phyloP scores from a whole-genome alignment of 2,329 filamentous ascomycete species.

The Alternaria arborescens region DNA sequence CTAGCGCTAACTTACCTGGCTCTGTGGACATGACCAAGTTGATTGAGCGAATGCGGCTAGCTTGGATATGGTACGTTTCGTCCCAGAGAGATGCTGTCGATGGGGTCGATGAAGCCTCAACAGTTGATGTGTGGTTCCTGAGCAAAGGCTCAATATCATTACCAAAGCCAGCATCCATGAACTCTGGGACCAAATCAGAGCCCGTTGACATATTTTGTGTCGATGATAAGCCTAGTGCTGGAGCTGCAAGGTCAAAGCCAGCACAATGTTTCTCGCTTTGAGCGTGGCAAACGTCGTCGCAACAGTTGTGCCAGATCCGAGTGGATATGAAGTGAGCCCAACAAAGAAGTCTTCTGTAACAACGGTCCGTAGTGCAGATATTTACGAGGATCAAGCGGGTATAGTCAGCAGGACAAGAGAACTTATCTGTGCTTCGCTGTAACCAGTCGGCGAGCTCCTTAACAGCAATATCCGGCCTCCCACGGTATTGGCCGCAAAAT shows the following conservation, averaged over 20 bases:
- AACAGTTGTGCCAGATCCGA: neutral
- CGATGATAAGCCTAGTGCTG: neutral
- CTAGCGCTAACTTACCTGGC: conserved; percentile 2
- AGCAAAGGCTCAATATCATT: conserved; percentile 1
- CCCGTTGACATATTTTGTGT: neutral
- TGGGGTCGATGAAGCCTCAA: neutral
- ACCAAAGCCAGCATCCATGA: neutral
- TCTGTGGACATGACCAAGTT: conserved; percentile 1
- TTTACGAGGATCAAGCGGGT: too few species aligned
- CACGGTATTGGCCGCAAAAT: conserved; percentile 19
- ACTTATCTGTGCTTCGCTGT: conserved; percentile 15
- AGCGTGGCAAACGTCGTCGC: too few species aligned
- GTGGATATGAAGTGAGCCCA: too few species aligned
- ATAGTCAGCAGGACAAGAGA: conserved; percentile 8
- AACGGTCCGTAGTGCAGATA: too few species aligned
- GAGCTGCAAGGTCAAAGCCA: neutral
- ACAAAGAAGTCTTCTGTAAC: too few species aligned
- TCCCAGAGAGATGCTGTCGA: neutral
- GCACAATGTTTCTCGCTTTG: too few species aligned
- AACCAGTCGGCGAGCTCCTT: conserved; percentile 20
- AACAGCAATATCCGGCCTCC: conserved; percentile 17
- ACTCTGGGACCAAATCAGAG: neutral
- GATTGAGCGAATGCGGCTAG: neutral
- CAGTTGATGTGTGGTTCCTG: neutral
- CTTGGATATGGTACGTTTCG: neutral